Base-by-base conservation (phyloP, 495 filamentous ascomycete genomes). In the Podospora pseudocomata region DNA sequence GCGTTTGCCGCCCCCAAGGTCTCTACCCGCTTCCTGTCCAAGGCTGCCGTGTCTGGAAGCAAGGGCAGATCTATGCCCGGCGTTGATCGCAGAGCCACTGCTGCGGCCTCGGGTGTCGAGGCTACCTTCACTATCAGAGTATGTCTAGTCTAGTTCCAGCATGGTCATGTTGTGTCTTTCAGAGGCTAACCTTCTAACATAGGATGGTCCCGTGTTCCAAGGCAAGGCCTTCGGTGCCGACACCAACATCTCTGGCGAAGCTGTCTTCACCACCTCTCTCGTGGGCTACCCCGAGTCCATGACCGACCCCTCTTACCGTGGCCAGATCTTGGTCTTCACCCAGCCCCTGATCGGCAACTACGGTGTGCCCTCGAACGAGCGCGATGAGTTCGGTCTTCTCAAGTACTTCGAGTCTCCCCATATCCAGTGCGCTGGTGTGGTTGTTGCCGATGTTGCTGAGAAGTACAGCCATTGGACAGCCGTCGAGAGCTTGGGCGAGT, bases 391-490 rank as follows among this genome's bases (percentile, higher is more conserved):
- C 79, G 91, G 91, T 69, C 84, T 96, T 65, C 82, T 95, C 74
- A 92, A 92, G 79, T 94, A 97, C 83, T 97, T 97, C 74, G 94
- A 97, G 81, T 96, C 93, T 23, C 93, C 95, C 55, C 89, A 97
- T 80, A 93, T 99, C 72, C 95, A 99, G 82, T 96, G 94, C 63
- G 90, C 90, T 67, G 95, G 93, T 75, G 88, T 99, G 63, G 94
- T 99, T 30, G 95, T 99, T 28, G 92, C 94, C 67, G 96, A 99
- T 75, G 91, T 93, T 69, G 94, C 96, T 19, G 86, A 90, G 74
- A 87, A 94, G 73, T 97, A 98, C 85, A 95, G 91, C 78, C 96
- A 99, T 77, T 98, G 96, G 96, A 98, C 95, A 60, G 95, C 95
- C 28, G 94, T 97, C 32, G 91, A 97, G 86, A 93, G 91, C 71